Percentiles rank a stretch among this genome's conserved stretches.
These are phyloP conservation scores for Phanerodontia chrysosporium DNA, from an alignment of 768 basidiomycete genomes.

Conservation along the genomic window DNA sequence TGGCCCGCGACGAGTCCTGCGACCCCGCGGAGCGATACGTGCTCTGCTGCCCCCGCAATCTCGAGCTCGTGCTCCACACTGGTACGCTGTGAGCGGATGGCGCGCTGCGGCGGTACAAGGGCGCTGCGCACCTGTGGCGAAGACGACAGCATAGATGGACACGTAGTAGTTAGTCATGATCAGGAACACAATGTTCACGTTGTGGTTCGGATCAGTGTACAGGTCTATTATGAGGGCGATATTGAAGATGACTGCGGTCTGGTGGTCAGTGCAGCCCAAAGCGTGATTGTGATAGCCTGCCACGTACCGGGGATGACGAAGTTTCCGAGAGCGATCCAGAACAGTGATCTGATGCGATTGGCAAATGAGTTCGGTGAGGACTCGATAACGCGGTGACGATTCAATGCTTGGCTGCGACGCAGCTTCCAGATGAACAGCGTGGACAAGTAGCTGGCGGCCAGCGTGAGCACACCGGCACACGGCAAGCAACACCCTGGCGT, in stretches of 20 bases:
- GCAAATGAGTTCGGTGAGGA: neutral
- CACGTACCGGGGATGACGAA: neutral
- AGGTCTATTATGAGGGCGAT: neutral
- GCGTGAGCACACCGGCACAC: neutral
- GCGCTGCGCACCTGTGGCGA: neutral
- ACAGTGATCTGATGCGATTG: neutral
- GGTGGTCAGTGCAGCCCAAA: neutral
- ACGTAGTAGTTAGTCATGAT: neutral
- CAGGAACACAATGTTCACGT: neutral
- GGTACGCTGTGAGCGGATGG: neutral
- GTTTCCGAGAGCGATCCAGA: constrained; percentile 1
- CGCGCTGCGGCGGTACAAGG: neutral
- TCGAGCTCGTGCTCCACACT: neutral
- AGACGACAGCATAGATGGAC: neutral
- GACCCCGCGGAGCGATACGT: neutral
- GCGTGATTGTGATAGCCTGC: no score
- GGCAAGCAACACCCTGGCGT: neutral
- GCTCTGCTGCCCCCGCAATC: neutral
- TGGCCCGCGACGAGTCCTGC: no score
- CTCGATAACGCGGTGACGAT: neutral
- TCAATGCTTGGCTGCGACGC: neutral
- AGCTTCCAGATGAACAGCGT: neutral
- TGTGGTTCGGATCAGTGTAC: neutral
- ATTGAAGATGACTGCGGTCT: neutral
- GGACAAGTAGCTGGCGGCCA: neutral